Percentiles rank a stretch among this genome's conserved stretches.
phyloP scores from a whole-genome alignment of 1,284 basidiomycete genomes.

The Irpex sp. region DNA sequence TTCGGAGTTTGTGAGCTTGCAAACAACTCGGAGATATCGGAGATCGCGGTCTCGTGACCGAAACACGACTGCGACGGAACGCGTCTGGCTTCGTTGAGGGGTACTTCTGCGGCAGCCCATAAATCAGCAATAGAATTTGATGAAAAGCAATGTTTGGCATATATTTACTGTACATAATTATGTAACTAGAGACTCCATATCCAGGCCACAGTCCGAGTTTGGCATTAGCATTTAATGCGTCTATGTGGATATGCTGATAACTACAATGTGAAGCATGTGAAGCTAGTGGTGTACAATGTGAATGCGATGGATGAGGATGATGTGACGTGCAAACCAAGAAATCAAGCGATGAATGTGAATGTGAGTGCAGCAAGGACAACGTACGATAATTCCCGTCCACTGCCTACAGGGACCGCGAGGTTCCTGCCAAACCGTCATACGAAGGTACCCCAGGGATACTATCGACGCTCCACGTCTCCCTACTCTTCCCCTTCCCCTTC shows the following conservation, averaged over 20 bases:
- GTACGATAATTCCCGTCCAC: constrained; percentile 6
- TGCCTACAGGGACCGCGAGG: constrained; percentile 19
- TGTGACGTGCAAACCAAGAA: constrained; percentile 13
- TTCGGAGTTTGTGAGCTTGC: no score
- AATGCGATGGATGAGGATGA: constrained; percentile 4
- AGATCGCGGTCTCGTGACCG: constrained; percentile 1
- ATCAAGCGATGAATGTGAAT: constrained; percentile 5
- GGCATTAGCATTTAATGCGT: constrained; percentile 15
- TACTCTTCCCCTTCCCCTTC: constrained; percentile 68
- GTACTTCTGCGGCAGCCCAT: not conserved
- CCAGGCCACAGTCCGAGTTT: constrained; percentile 8
- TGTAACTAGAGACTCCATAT: constrained; percentile 4
- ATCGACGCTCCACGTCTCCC: constrained; percentile 45
- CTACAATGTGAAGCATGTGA: constrained; percentile 1
- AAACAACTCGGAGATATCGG: not conserved
- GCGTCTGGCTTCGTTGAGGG: not conserved
- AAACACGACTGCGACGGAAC: not conserved
- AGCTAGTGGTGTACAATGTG: constrained; percentile 12
- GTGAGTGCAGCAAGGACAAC: constrained; percentile 7
- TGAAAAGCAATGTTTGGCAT: not conserved
- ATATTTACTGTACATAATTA: not conserved
- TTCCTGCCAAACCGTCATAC: constrained; percentile 10
- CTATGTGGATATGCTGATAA: constrained; percentile 11
- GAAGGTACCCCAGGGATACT: constrained; percentile 12
- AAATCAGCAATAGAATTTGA: not conserved